phyloP scores from a whole-genome alignment of 805 yeast genomes.

The Saccharomycopsis lassenensis region DNA sequence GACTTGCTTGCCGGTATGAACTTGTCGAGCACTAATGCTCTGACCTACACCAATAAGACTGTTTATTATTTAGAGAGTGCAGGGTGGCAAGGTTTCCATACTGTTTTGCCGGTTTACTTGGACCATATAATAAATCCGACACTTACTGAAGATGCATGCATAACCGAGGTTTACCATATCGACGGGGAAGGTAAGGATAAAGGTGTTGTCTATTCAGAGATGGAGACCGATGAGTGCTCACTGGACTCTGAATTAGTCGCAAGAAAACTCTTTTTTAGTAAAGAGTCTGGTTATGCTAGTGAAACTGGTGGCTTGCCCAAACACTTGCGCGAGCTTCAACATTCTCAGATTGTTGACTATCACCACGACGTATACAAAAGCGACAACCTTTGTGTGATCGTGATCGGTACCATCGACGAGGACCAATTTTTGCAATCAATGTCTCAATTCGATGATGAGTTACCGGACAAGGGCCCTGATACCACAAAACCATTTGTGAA shows the following conservation, averaged over 20 bases:
- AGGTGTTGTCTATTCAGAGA: conserved; percentile 95
- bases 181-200: conserved; percentile 87
- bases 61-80: conserved; percentile 87
- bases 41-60: conserved; percentile 95
- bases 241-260: conserved; percentile 43
- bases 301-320: conserved; percentile 89
- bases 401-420: conserved; percentile 81
- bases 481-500: conserved; percentile 72
- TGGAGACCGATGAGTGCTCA: conserved; percentile 86
- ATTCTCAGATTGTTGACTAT: conserved; percentile 64
- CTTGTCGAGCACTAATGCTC: conserved; percentile 84
- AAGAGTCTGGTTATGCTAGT: conserved; percentile 71
- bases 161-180: conserved; percentile 90
- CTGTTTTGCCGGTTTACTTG: conserved; percentile 75
- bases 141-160: conserved; percentile 77
- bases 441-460: conserved; percentile 46
- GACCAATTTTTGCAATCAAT: conserved; percentile 53
- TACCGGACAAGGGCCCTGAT: conserved; percentile 32
- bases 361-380: conserved; percentile 68
- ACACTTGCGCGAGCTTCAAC: conserved; percentile 62
- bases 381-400: conserved; percentile 70
- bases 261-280: conserved; percentile 36
- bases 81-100: conserved; percentile 90
- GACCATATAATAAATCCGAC: conserved; percentile 85
- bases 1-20: conserved; percentile 80